phyloP scores from a whole-genome alignment of 225 moss, liverwort and hornwort genomes.

The Pseudoscleropodium purum region DNA sequence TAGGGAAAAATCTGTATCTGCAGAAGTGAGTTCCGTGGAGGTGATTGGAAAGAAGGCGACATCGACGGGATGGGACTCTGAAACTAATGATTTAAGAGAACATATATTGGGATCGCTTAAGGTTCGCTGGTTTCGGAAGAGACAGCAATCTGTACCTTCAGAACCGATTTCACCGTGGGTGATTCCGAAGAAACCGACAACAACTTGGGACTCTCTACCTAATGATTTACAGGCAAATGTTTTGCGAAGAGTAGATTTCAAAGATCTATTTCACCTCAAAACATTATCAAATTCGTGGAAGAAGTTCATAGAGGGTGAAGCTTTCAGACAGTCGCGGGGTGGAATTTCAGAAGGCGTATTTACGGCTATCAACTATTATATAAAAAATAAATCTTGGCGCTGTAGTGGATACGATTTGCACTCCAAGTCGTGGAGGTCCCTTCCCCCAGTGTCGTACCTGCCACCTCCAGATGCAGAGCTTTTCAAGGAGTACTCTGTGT shows the following conservation, averaged over 20 bases:
- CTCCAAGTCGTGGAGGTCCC: neutral
- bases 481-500: slow-evolving; percentile 9
- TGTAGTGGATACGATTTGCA: neutral
- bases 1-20: neutral
- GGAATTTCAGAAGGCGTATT: neutral
- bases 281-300: neutral
- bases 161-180: accelerated
- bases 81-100: neutral
- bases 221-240: neutral
- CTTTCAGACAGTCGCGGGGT: neutral
- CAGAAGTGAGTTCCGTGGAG: neutral
- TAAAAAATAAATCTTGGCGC: neutral
- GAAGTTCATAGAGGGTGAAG: neutral
- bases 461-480: slow-evolving; percentile 1
- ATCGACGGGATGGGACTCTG: neutral
- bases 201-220: neutral
- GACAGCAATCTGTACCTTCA: neutral
- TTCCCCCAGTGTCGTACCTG: slow-evolving; percentile 6
- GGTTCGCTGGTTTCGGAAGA: neutral
- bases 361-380: neutral
- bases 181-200: neutral
- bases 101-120: neutral
- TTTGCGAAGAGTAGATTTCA: neutral
- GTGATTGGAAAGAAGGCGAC: neutral
- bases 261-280: neutral